A percentile compares a stretch with the other conserved stretches of the same genome.
Conservation (phyloP, 805 yeast species). For the Zygosaccharomyces lentus region DNA sequence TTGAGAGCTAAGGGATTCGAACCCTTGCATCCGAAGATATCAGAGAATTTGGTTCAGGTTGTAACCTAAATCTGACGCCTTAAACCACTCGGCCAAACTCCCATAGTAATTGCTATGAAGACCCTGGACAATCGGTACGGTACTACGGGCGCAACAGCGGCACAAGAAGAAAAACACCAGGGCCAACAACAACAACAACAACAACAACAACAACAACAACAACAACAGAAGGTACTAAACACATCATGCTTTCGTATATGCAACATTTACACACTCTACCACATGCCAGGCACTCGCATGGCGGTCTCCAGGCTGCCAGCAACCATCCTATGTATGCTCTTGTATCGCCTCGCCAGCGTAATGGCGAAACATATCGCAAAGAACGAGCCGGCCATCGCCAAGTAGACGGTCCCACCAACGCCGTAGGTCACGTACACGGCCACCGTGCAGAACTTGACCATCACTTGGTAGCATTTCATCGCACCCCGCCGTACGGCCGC, state of each 20-base stretch:
- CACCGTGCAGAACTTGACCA: conserved; percentile 23
- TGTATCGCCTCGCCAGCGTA: conserved; percentile 28
- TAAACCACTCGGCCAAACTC: conserved; percentile 35
- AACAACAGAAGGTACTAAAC: background rate
- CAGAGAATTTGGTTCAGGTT: conserved; percentile 22
- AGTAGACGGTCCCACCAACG: conserved; percentile 28
- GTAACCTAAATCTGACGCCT: conserved; percentile 34
- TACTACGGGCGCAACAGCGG: background rate
- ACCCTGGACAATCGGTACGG: too few species aligned
- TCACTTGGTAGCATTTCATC: conserved; percentile 14
- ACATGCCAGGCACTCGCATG: conserved; percentile 15
- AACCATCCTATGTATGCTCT: conserved; percentile 21
- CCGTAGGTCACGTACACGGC: conserved; percentile 27
- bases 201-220: too few species aligned
- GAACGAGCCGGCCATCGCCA: conserved; percentile 31
- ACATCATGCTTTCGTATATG: background rate
- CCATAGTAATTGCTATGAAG: conserved; percentile 7
- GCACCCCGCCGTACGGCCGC: conserved; percentile 5
- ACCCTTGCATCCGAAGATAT: conserved; percentile 35
- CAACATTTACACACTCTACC: background rate
- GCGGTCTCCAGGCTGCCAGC: conserved; percentile 16
- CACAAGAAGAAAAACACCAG: background rate
- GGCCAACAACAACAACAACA: too few species aligned
- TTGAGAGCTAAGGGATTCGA: conserved; percentile 35
- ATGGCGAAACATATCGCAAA: conserved; percentile 29